Base-by-base conservation (phyloP, 2,329 filamentous ascomycete species). In the Colletotrichum sp. region DNA sequence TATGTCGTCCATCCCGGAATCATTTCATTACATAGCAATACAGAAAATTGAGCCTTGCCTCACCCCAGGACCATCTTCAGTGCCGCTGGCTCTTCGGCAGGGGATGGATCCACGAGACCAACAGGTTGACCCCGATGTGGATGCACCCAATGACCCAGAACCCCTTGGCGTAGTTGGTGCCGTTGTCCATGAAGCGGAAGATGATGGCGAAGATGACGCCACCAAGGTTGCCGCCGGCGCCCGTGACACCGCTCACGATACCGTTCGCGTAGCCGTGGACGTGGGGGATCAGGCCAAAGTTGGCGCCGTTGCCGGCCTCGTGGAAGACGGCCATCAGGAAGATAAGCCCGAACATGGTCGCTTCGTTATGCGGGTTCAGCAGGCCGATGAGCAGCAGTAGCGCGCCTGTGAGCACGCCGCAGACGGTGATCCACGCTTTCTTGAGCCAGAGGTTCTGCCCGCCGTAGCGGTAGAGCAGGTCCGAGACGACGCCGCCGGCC, bases 131-230 rank as follows among this genome's bases (percentile, higher is more conserved):
- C 0, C 80, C 92, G 76, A 98, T 92, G 78, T 92, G 91, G 24
- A 98, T 92, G 52, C 93, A 87, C 5, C 96, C 96, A 81, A 96
- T 95, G 75, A 98, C 93, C 95, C 95, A 97, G 78, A 98, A 91
- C 0, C 91, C 91, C 82, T 89, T 92, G 13, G 88, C 91, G 81
- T 96, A 98, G 81, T 93, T 85, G 2, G 86, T 90, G 7, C 92
- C 92, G 65, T 91, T 88, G 71, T 85, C 85, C 84, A 88, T 87
- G 85, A 96, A 97, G 66, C 95, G 89, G 88, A 96, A 98, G 81
- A 95, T 92, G 82, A 98, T 91, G 24, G 95, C 94, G 81, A 97
- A 98, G 65, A 98, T 84, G 68, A 98, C 92, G 15, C 96, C 96
- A 6, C 96, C 96, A 12, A 98, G 84, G 81, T 98, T 98, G 2